Evolutionary conservation across 805 yeast species (phyloP).

Genomic region (Saturnispora quitensis): DNA sequence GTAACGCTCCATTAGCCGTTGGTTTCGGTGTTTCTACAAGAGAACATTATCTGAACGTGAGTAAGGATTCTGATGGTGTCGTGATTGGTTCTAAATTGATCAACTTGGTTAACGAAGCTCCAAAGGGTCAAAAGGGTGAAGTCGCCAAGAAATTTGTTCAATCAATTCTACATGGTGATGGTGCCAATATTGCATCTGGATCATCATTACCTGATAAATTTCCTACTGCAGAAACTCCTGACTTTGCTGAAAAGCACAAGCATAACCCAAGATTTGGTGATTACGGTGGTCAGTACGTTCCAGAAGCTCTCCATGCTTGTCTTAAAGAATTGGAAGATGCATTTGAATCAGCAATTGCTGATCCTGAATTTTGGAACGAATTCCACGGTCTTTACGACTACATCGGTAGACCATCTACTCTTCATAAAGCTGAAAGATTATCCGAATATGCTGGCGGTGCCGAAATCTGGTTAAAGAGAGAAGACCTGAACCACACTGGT

Average conservation of each 20-base stretch:
- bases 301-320: constrained; percentile 91
- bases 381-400: constrained; percentile 75
- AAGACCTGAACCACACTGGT: constrained; percentile 87
- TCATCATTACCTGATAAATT: constrained; percentile 17
- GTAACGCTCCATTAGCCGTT: constrained; percentile 78
- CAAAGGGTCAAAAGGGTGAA: constrained; percentile 49
- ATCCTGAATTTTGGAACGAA: constrained; percentile 90
- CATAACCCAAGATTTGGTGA: constrained; percentile 80
- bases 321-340: constrained; percentile 81
- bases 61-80: constrained; percentile 83
- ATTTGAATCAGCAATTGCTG: constrained; percentile 81
- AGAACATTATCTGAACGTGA: constrained; percentile 78
- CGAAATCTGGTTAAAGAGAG: constrained; percentile 95
- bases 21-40: constrained; percentile 96
- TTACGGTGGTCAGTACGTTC: constrained; percentile 98
- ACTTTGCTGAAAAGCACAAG: constrained; percentile 51
- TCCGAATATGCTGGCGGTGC: constrained; percentile 91
- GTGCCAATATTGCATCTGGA: constrained; percentile 22
- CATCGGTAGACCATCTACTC: constrained; percentile 92
- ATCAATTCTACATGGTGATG: constrained; percentile 56
- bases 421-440: constrained; percentile 85
- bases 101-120: constrained; percentile 56
- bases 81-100: constrained; percentile 89
- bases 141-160: constrained; percentile 60
- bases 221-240: constrained; percentile 15